A percentile compares a stretch with the other conserved stretches of the same genome.
Conservation (phyloP, 257 asterid genomes). For the Nicotiana knightiana region DNA sequence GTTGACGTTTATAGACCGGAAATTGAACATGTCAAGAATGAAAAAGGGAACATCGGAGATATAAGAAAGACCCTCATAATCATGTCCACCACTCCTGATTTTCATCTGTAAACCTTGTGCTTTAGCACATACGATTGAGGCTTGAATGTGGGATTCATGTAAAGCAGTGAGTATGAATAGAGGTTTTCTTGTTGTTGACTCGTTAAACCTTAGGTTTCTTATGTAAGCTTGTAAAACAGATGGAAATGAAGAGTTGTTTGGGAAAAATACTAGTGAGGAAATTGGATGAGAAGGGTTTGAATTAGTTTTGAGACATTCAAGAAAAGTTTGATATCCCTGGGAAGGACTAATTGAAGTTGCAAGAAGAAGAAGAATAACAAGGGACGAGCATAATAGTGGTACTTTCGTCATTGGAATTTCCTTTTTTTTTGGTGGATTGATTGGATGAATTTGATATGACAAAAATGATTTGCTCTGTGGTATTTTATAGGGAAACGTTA, state of each 20-base stretch:
- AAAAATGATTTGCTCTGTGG: neutral
- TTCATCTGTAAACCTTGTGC: neutral
- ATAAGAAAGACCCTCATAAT: constrained; percentile 18
- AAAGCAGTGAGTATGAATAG: constrained; percentile 9
- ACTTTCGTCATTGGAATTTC: neutral
- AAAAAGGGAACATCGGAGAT: constrained; percentile 9
- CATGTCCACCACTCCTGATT: constrained; percentile 21
- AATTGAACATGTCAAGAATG: constrained; percentile 16
- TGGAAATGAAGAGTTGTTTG: constrained; percentile 14
- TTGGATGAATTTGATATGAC: neutral
- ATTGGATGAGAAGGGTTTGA: constrained; percentile 14
- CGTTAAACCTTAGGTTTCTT: constrained; percentile 16
- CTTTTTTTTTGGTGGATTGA: neutral
- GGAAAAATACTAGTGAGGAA: neutral
- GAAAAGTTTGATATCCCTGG: constrained; percentile 5
- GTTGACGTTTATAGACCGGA: constrained; percentile 2
- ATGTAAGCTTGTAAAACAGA: constrained; percentile 8
- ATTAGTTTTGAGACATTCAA: constrained; percentile 6
- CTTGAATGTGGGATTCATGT: constrained; percentile 19
- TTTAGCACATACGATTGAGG: constrained; percentile 13
- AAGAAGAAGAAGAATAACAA: constrained; percentile 3
- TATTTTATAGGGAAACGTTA: neutral
- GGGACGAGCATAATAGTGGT: neutral
- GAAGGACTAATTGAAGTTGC: neutral
- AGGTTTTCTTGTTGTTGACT: constrained; percentile 14